Base-by-base conservation (phyloP, 2,329 filamentous ascomycete species). In the Clarireedia monteithiana region DNA sequence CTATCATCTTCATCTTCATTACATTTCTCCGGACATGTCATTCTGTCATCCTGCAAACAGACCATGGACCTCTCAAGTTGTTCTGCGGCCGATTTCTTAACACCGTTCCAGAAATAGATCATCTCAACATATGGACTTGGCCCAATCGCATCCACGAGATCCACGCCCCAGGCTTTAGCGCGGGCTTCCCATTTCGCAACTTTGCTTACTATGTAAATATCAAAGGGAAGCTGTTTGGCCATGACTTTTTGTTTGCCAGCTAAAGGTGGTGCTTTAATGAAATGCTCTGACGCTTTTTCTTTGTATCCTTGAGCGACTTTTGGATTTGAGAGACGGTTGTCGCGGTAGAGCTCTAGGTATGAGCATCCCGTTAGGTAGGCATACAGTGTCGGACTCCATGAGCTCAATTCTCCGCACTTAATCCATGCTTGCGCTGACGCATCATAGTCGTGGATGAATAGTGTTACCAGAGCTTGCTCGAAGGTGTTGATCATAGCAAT, bases 41-140 rank as follows among this genome's bases (percentile, higher is more conserved):
- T 82, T 73, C 90, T 70, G 23, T 75, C 73, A 81, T 81, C 95
- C 0, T 76, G 74, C 10, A 96, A 72, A n/a, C 79, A 78, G 0
- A 69, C 71, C 39, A 89, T 69, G 0, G 84, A 88, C 44, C 76
- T 73, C 48, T 86, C 75, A 14, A 96, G 74, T 58, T 92, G 81
- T 0, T 73, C 72, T 0, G 72, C 64, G 2, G 80, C 75, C 89
- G 96, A 95, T 54, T 90, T 83, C 71, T 89, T 92, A 64, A 83
- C 84, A 0, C 91, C 92, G 66, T 89, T 91, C 91, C 91, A 97
- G 64, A 97, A 83, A 69, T 92, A 95, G 12, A 88, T 85, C 87
- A 97, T 95, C 74, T 97, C 94, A 65, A 91, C 82, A 0, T 89
- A 76, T 0, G 94, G 94, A 58, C 85, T 88, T 3, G 89, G 78